Conservation (phyloP, 2,329 filamentous ascomycete genomes). For the Pseudogymnoascus sp. region DNA sequence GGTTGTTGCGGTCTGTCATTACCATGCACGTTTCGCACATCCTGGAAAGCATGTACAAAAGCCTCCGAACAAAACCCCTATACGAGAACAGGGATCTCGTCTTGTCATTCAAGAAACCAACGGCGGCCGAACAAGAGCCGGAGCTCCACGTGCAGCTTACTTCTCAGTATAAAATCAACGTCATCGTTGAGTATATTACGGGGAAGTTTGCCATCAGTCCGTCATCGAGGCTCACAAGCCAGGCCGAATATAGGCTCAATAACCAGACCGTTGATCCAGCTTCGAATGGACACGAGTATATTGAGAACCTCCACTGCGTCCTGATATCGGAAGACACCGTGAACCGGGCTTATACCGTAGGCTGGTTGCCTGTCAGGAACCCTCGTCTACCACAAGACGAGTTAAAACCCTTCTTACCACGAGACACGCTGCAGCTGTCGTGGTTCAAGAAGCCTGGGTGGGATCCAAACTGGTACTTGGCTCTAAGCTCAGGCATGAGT, state of each 20-base stretch:
- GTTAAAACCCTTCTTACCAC: constrained; percentile 52
- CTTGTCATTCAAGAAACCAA: constrained; percentile 52
- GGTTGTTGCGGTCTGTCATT: constrained; percentile 66
- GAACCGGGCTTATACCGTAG: constrained; percentile 53
- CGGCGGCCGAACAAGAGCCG: constrained; percentile 59
- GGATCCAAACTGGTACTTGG: constrained; percentile 65
- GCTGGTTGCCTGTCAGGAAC: constrained; percentile 50
- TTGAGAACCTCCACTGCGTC: constrained; percentile 59
- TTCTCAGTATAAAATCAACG: constrained; percentile 49
- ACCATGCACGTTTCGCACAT: constrained; percentile 68
- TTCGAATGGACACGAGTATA: constrained; percentile 48
- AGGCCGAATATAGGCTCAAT: constrained; percentile 62
- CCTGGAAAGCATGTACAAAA: constrained; percentile 59
- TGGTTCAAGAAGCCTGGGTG: constrained; percentile 71
- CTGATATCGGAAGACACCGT: constrained; percentile 56
- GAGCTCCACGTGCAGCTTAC: constrained; percentile 65
- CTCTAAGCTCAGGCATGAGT: constrained; percentile 61
- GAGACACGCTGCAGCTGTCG: constrained; percentile 56
- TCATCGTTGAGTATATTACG: constrained; percentile 70
- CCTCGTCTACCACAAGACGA: constrained; percentile 46
- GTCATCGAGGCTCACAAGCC: constrained; percentile 47
- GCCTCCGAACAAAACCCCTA: constrained; percentile 52
- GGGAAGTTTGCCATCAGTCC: constrained; percentile 70
- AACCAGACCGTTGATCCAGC: constrained; percentile 46
- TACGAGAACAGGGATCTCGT: constrained; percentile 55